phyloP scores from a whole-genome alignment of 1,284 basidiomycete genomes.

The Taiwanofungus camphoratus region DNA sequence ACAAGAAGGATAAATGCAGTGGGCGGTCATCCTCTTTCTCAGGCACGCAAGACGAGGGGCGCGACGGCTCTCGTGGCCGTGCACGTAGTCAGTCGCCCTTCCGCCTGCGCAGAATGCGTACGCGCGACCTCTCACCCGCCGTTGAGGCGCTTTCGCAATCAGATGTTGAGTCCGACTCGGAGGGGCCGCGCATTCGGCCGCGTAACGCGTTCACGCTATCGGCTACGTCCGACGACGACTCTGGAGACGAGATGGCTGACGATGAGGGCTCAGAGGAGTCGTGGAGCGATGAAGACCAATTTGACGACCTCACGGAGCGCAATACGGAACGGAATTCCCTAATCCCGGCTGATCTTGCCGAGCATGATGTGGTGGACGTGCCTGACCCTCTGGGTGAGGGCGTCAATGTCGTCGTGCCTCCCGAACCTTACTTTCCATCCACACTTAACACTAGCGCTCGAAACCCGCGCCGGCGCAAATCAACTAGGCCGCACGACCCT shows the following conservation, averaged over 20 bases:
- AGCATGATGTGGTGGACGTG: slow-evolving; percentile 39
- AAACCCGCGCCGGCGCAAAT: slow-evolving; percentile 54
- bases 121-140: slow-evolving; percentile 63
- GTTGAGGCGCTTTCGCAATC: slow-evolving; percentile 71
- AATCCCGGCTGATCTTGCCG: slow-evolving; percentile 38
- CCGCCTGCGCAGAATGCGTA: slow-evolving; percentile 51
- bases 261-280: slow-evolving; percentile 28
- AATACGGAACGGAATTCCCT: slow-evolving; percentile 76
- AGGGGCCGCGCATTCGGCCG: slow-evolving; percentile 48
- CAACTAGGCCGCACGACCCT: slow-evolving; percentile 50
- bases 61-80: slow-evolving; percentile 32
- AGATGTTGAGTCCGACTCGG: slow-evolving; percentile 58
- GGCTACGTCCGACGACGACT: slow-evolving; percentile 41
- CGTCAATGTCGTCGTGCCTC: slow-evolving; percentile 83
- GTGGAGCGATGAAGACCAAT: slow-evolving; percentile 51
- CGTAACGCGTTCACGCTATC: slow-evolving; percentile 66
- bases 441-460: slow-evolving; percentile 51
- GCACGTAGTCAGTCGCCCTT: slow-evolving; percentile 72
- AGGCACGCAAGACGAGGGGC: slow-evolving; percentile 27
- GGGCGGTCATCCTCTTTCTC: slow-evolving; percentile 48
- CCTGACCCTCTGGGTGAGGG: slow-evolving; percentile 81
- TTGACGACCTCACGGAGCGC: slow-evolving; percentile 73
- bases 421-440: slow-evolving; percentile 73
- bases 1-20: slow-evolving; percentile 29
- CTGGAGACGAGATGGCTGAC: slow-evolving; percentile 40